These are phyloP conservation scores for Cladophialophora carrionii DNA, from an alignment of 2,329 filamentous ascomycete species.

Conservation along the genomic window DNA sequence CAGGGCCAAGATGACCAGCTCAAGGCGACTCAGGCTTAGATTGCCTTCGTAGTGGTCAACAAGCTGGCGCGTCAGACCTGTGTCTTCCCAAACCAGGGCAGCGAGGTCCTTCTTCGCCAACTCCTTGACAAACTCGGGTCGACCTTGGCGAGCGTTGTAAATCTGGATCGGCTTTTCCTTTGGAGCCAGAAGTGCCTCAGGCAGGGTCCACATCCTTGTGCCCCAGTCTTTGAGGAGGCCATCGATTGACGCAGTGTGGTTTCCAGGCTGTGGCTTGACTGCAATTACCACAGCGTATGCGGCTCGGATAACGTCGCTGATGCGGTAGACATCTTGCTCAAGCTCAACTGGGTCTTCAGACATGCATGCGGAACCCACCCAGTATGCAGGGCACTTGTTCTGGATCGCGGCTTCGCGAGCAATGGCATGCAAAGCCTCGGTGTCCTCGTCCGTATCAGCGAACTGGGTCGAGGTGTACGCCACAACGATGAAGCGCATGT, in stretches of 20 bases:
- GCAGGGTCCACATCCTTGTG: conserved; percentile 39
- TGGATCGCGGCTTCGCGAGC: conserved; percentile 16
- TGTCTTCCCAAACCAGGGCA: conserved; percentile 38
- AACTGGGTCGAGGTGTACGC: conserved; percentile 51
- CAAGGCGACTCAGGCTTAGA: conserved; percentile 48
- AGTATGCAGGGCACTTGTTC: conserved; percentile 18
- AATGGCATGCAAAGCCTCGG: conserved; percentile 16
- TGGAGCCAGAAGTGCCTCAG: conserved; percentile 37
- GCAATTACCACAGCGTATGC: conserved; percentile 35
- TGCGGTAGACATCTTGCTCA: conserved; percentile 38
- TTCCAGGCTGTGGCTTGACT: conserved; percentile 23
- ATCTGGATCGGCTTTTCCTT: conserved; percentile 41
- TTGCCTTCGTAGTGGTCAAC: conserved; percentile 46
- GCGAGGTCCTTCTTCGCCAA: conserved; percentile 37
- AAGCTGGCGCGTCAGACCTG: conserved; percentile 6
- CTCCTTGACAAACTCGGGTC: conserved; percentile 23
- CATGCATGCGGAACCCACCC: conserved; percentile 21
- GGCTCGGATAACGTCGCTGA: conserved; percentile 39
- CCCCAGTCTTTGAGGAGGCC: conserved; percentile 37
- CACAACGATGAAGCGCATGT: conserved; percentile 43
- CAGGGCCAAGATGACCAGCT: conserved; percentile 44
- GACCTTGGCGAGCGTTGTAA: conserved; percentile 38
- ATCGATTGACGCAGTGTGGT: conserved; percentile 19
- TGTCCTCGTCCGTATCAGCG: conserved; percentile 30
- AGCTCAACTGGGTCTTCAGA: conserved; percentile 14